Conservation (phyloP, 441 rosid genomes). For the Gossypium schwendimanii region DNA sequence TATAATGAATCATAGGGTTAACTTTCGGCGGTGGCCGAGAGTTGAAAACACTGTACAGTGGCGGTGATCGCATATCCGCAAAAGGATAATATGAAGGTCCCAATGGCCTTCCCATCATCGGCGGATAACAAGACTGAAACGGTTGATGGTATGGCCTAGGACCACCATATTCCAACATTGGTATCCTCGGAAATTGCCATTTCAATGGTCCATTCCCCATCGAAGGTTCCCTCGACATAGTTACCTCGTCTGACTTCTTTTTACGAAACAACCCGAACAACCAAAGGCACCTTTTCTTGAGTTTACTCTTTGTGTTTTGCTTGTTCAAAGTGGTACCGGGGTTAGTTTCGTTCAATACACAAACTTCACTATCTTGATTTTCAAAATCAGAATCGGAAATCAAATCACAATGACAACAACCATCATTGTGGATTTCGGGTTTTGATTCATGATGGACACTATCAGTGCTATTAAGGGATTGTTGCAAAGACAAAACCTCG, state of each 20-base stretch:
- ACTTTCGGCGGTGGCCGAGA: neutral
- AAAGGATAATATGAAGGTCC: neutral
- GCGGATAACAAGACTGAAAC: neutral
- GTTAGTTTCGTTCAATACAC: neutral
- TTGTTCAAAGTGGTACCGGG: neutral
- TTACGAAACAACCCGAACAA: neutral
- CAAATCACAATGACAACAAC: neutral
- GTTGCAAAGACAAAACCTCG: neutral
- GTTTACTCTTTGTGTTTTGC: neutral
- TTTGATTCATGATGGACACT: neutral
- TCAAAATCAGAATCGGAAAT: neutral
- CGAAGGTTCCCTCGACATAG: too few relatives aligned
- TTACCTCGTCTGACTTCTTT: neutral
- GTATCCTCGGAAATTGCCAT: neutral
- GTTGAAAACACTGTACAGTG: neutral
- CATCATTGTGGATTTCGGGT: neutral
- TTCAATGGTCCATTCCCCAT: neutral
- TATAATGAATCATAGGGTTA: constrained; percentile 1
- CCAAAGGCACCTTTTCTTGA: neutral
- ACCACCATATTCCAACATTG: neutral
- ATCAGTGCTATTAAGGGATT: neutral
- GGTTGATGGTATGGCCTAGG: neutral
- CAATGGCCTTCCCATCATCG: neutral
- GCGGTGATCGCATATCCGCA: neutral
- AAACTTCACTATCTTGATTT: neutral